Percentiles rank a stretch among this genome's conserved stretches.
Evolutionary conservation across 2,329 filamentous ascomycete genomes (phyloP).

Genomic region (Monosporascus sp.): DNA sequence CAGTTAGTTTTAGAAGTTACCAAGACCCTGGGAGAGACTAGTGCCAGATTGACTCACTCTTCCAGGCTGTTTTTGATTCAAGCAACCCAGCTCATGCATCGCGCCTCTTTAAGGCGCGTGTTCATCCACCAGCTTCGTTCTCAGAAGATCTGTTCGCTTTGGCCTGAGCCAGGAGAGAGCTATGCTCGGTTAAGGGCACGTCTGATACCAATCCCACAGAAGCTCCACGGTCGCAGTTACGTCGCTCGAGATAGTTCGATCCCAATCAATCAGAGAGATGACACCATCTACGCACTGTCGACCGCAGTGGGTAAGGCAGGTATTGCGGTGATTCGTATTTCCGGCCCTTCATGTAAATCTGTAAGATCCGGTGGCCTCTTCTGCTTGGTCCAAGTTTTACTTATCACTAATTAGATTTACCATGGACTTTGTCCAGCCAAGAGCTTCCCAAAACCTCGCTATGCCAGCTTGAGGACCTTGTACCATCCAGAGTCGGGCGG

Average conservation of each 20-base stretch:
- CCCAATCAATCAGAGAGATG: slow-evolving; percentile 22
- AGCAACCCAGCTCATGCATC: slow-evolving; percentile 19
- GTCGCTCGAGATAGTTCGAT: slow-evolving; percentile 2
- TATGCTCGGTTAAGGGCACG: not conserved
- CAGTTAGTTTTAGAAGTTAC: no score
- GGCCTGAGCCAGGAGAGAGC: not conserved
- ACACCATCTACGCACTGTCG: slow-evolving; percentile 89
- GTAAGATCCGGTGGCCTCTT: slow-evolving; percentile 7
- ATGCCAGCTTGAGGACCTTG: slow-evolving; percentile 70
- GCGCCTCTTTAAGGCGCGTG: slow-evolving; percentile 13
- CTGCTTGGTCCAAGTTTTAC: slow-evolving; percentile 3
- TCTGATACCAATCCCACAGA: not conserved
- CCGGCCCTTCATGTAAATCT: slow-evolving; percentile 64
- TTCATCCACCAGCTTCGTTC: slow-evolving; percentile 11
- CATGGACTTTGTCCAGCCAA: slow-evolving; percentile 43
- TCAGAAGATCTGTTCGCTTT: slow-evolving; percentile 1
- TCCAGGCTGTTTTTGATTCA: not conserved
- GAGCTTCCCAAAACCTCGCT: slow-evolving; percentile 39
- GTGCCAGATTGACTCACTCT: no score
- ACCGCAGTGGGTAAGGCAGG: slow-evolving; percentile 80
- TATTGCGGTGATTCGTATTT: slow-evolving; percentile 85
- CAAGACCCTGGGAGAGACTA: no score
- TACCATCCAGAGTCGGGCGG: slow-evolving; percentile 42
- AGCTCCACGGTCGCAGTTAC: not conserved
- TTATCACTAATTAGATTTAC: slow-evolving; percentile 39